Evolutionary conservation across 202 grass and related monocot species (phyloP).

Genomic region (Musa balbisiana): DNA sequence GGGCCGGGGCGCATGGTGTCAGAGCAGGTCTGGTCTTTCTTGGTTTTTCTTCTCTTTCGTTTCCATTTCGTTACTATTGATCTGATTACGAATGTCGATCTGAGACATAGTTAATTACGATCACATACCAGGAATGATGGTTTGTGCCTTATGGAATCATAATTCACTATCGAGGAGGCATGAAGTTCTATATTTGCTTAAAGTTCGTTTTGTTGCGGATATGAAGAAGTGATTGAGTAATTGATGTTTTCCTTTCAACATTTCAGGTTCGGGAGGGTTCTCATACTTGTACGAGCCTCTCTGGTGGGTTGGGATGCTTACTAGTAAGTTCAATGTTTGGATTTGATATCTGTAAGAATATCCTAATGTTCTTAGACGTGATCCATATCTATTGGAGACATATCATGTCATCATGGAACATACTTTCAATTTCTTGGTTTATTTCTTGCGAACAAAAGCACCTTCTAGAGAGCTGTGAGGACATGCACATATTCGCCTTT

Average conservation of each 20-base stretch:
- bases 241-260: conserved; percentile 10
- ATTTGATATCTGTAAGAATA: background rate
- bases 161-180: background rate
- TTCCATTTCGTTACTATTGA: background rate
- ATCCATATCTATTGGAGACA: background rate
- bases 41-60: background rate
- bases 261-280: conserved; percentile 40
- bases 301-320: conserved; percentile 45
- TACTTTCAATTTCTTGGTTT: background rate
- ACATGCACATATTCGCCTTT: too few relatives aligned
- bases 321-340: conserved; percentile 26
- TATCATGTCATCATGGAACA: too few relatives aligned
- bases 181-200: background rate
- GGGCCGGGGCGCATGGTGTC: conserved; percentile 3
- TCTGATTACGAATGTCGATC: background rate
- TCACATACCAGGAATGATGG: background rate
- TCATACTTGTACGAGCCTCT: conserved; percentile 42
- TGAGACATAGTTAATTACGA: too few relatives aligned
- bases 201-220: background rate
- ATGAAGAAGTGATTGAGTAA: background rate
- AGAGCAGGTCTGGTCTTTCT: conserved; percentile 14
- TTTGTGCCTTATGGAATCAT: background rate
- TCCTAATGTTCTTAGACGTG: background rate
- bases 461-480: background rate
- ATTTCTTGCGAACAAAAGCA: background rate